Conservation (phyloP, 2,329 filamentous ascomycete genomes). For the Cordyceps militaris region DNA sequence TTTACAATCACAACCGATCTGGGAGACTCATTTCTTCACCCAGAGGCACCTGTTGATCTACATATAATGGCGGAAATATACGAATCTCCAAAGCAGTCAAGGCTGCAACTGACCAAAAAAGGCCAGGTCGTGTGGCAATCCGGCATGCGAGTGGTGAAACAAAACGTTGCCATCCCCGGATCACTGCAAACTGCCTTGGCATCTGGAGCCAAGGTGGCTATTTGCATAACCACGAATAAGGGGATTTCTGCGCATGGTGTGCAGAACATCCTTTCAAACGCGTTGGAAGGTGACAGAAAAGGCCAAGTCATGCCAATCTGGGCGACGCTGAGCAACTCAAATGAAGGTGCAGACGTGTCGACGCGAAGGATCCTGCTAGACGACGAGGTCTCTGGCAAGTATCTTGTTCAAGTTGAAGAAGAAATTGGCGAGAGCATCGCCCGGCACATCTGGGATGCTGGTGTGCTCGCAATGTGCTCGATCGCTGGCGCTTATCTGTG, state of each 20-base stretch:
- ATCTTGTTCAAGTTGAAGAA: slow-evolving; percentile 41
- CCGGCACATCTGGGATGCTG: slow-evolving; percentile 53
- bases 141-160: slow-evolving; percentile 36
- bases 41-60: slow-evolving; percentile 37
- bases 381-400: slow-evolving; percentile 17
- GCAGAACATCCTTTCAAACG: slow-evolving; percentile 19
- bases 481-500: slow-evolving; percentile 24
- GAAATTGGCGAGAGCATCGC: slow-evolving; percentile 55
- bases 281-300: slow-evolving; percentile 11
- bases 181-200: slow-evolving; percentile 21
- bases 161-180: slow-evolving; percentile 22
- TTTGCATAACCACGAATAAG: slow-evolving; percentile 24
- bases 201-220: slow-evolving; percentile 20
- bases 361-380: slow-evolving; percentile 25
- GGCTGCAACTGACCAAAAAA: slow-evolving; percentile 21
- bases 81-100: slow-evolving; percentile 17
- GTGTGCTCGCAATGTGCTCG: slow-evolving; percentile 36
- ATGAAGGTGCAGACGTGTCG: slow-evolving; percentile 19
- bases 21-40: slow-evolving; percentile 47
- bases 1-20: slow-evolving; percentile 52
- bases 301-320: slow-evolving; percentile 40
- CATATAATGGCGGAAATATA: slow-evolving; percentile 27
- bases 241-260: slow-evolving; percentile 22
- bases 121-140: slow-evolving; percentile 25
- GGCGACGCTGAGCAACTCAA: slow-evolving; percentile 25